phyloP scores from a whole-genome alignment of 441 rosid genomes.

The Raphanus hybrid region DNA sequence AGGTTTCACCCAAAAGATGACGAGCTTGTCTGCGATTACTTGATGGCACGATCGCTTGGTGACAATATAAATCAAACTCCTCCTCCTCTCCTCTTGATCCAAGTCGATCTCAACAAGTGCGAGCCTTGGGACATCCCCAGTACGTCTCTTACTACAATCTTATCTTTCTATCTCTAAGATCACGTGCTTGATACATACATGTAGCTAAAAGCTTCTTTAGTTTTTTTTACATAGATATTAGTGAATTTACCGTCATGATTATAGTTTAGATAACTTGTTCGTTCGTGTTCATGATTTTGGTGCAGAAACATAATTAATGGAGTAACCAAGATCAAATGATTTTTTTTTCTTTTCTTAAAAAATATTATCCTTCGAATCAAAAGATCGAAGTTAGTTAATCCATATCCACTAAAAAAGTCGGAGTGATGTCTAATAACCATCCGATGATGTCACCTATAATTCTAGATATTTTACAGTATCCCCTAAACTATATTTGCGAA shows the following conservation, averaged over 20 bases:
- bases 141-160: constrained; percentile 14
- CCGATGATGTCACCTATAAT: background rate
- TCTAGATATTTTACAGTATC: background rate
- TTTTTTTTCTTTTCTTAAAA: background rate
- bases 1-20: constrained; percentile 94
- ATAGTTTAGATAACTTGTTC: background rate
- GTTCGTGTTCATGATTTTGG: background rate
- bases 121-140: constrained; percentile 90
- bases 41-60: constrained; percentile 56
- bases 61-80: constrained; percentile 14
- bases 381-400: background rate
- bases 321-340: background rate
- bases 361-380: background rate
- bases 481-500: no score
- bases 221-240: background rate
- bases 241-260: background rate
- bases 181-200: background rate
- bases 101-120: constrained; percentile 91
- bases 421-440: background rate
- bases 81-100: constrained; percentile 62
- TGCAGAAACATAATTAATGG: background rate
- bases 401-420: background rate
- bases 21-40: constrained; percentile 85
- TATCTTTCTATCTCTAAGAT: background rate
- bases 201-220: background rate